A percentile compares a stretch with the other conserved stretches of the same genome.
Conservation (phyloP, 2,329 filamentous ascomycete species). For the Talaromyces sp. region DNA sequence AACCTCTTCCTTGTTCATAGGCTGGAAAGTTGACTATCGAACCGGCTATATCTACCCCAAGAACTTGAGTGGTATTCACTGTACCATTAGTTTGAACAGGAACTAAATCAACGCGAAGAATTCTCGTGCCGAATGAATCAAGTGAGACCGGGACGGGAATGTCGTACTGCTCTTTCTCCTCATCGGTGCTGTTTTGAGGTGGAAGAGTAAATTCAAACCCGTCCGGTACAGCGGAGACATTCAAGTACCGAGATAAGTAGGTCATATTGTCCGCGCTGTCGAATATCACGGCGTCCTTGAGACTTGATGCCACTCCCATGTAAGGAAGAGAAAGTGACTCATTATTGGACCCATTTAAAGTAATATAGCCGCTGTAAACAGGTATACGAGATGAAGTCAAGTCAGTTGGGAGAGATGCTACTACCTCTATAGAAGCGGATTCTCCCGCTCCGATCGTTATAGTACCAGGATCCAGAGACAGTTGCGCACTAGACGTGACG, state of each 20-base stretch:
- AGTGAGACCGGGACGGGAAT: constrained; percentile 7
- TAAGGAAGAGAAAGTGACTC: constrained; percentile 32
- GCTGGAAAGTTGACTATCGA: constrained; percentile 4
- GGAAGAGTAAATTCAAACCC: constrained; percentile 12
- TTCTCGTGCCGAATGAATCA: constrained; percentile 7
- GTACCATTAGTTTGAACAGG: constrained; percentile 1
- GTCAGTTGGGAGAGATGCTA: constrained; percentile 20
- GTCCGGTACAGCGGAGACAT: not conserved
- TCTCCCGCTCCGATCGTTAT: constrained; percentile 23
- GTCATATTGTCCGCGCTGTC: constrained; percentile 3
- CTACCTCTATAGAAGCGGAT: constrained; percentile 24
- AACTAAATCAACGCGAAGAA: constrained; percentile 15
- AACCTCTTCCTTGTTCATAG: not conserved
- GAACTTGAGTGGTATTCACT: constrained; percentile 9
- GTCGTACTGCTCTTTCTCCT: constrained; percentile 12
- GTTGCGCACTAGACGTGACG: constrained; percentile 12
- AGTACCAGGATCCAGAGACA: constrained; percentile 18
- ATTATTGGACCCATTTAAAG: constrained; percentile 24
- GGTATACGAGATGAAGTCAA: constrained; percentile 28
- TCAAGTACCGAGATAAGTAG: constrained; percentile 12
- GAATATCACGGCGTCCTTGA: constrained; percentile 9
- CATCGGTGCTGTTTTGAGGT: constrained; percentile 13
- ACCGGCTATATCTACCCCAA: constrained; percentile 13
- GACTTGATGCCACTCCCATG: constrained; percentile 27
- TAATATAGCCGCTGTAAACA: constrained; percentile 33